phyloP scores from a whole-genome alignment of 2,329 filamentous ascomycete genomes.

The Alternaria metachromatica region DNA sequence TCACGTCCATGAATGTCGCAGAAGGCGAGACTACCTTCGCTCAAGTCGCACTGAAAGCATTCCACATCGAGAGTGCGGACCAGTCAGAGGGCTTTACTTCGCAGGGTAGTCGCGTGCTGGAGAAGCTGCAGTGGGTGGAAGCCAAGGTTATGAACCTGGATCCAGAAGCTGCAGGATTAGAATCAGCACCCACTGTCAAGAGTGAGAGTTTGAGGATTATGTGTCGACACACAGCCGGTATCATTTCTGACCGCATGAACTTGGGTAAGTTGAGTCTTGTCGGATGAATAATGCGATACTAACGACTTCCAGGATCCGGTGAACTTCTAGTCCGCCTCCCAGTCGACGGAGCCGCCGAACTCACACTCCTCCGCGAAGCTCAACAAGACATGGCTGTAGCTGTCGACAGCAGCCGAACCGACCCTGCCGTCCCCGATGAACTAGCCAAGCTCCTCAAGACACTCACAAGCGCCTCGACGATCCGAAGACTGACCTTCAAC shows the following conservation, averaged over 20 bases:
- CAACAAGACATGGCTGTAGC: constrained; percentile 81
- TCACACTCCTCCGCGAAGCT: constrained; percentile 63
- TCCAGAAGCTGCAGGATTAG: constrained; percentile 61
- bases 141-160: constrained; percentile 76
- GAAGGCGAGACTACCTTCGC: constrained; percentile 73
- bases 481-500: constrained; percentile 68
- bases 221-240: constrained; percentile 76
- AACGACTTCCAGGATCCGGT: constrained; percentile 44
- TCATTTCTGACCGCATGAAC: constrained; percentile 83
- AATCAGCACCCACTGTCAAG: constrained; percentile 71
- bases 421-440: constrained; percentile 60
- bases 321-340: constrained; percentile 57
- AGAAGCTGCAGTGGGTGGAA: constrained; percentile 66
- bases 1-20: constrained; percentile 74
- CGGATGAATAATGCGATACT: neutral
- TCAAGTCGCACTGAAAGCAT: constrained; percentile 70
- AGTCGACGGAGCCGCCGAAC: constrained; percentile 44
- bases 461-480: constrained; percentile 65
- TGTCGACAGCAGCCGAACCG: constrained; percentile 57
- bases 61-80: constrained; percentile 67
- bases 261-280: constrained; percentile 56
- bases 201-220: constrained; percentile 79
- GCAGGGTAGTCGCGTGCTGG: constrained; percentile 50
- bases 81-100: constrained; percentile 54
- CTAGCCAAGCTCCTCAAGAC: constrained; percentile 69